A percentile compares a stretch with the other conserved stretches of the same genome.
phyloP scores from a whole-genome alignment of 2,329 filamentous ascomycete genomes.

The Aureobasidium zeae region DNA sequence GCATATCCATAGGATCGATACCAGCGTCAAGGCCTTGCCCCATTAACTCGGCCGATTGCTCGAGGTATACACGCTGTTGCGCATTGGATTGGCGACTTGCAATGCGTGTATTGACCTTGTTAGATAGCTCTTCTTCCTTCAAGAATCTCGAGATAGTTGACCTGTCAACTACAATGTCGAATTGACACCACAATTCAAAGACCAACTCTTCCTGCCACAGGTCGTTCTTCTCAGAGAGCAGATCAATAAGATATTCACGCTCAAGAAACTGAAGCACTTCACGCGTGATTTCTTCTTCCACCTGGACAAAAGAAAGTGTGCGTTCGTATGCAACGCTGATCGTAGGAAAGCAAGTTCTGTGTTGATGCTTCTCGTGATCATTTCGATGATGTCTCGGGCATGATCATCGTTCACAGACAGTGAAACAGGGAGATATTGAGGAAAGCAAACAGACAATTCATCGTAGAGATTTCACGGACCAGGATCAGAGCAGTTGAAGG shows the following conservation, averaged over 20 bases:
- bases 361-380: too few relatives aligned
- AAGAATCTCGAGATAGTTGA: neutral
- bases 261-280: too few relatives aligned
- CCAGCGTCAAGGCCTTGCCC: neutral
- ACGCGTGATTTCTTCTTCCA: too few relatives aligned
- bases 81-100: neutral
- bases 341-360: too few relatives aligned
- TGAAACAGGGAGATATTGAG: too few relatives aligned
- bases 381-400: too few relatives aligned
- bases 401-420: too few relatives aligned
- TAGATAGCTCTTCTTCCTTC: neutral
- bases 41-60: neutral
- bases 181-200: constrained; percentile 3
- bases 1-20: neutral
- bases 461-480: too few relatives aligned
- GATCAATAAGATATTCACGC: neutral
- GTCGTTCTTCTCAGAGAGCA: neutral
- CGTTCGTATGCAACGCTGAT: too few relatives aligned
- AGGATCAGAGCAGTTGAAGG: too few relatives aligned
- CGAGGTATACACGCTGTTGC: neutral
- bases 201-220: constrained; percentile 1
- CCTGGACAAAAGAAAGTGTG: too few relatives aligned
- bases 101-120: constrained; percentile 4
- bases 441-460: too few relatives aligned
- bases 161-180: neutral